These are phyloP conservation scores for Trichothecium roseum DNA, from an alignment of 2,329 filamentous ascomycete species.

Conservation along the genomic window DNA sequence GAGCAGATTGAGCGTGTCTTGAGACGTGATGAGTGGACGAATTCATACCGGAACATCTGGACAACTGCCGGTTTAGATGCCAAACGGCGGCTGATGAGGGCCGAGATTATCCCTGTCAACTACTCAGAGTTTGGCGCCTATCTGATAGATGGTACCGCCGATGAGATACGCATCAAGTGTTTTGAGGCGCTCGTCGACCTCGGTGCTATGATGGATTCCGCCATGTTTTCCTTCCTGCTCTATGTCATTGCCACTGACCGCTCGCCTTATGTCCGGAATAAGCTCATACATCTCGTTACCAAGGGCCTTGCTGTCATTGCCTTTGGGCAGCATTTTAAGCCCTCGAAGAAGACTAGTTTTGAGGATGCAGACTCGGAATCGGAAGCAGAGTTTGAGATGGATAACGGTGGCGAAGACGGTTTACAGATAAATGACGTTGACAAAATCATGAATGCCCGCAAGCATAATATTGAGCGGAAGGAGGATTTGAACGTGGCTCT, in stretches of 20 bases:
- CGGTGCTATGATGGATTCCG: slow-evolving; percentile 45
- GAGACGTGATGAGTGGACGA: slow-evolving; percentile 58
- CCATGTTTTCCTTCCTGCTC: slow-evolving; percentile 46
- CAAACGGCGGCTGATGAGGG: slow-evolving; percentile 53
- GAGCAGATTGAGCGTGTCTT: slow-evolving; percentile 58
- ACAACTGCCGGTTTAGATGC: slow-evolving; percentile 53
- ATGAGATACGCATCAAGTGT: slow-evolving; percentile 54
- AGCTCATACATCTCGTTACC: slow-evolving; percentile 48
- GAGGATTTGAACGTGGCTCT: slow-evolving; percentile 50
- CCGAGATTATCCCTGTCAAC: slow-evolving; percentile 44
- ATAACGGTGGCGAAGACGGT: slow-evolving; percentile 18
- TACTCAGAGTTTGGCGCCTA: slow-evolving; percentile 52
- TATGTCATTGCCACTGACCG: slow-evolving; percentile 49
- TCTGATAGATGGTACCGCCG: slow-evolving; percentile 51
- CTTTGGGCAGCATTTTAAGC: slow-evolving; percentile 47
- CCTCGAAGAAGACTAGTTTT: slow-evolving; percentile 16
- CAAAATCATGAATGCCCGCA: slow-evolving; percentile 44
- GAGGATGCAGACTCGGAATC: slow-evolving; percentile 12
- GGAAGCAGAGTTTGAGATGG: background rate
- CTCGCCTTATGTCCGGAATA: slow-evolving; percentile 52
- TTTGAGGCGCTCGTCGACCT: slow-evolving; percentile 55
- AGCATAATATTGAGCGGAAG: slow-evolving; percentile 54
- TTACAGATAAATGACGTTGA: slow-evolving; percentile 32
- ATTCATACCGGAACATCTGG: slow-evolving; percentile 58
- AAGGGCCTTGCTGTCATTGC: slow-evolving; percentile 52